Conservation (phyloP, 2,329 filamentous ascomycete species). For the Exophiala lecanii-corni region DNA sequence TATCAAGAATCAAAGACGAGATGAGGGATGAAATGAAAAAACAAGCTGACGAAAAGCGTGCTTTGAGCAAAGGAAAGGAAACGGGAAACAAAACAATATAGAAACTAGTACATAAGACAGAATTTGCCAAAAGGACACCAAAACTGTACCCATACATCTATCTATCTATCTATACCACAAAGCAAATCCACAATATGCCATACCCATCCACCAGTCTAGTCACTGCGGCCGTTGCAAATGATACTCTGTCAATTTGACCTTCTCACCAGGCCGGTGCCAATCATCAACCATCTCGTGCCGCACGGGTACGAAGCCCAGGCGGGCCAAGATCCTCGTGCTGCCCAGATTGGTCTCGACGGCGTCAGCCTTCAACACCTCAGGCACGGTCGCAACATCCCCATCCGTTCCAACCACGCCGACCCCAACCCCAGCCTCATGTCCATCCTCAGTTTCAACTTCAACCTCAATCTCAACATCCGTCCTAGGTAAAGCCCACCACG, state of each 20-base stretch:
- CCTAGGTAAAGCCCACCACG: constrained; percentile 50
- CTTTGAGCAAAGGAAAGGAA: background rate
- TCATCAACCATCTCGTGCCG: constrained; percentile 9
- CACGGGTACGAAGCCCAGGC: constrained; percentile 12
- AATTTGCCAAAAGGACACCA: too few species aligned
- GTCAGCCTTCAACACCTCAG: constrained; percentile 11
- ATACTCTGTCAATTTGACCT: constrained; percentile 6
- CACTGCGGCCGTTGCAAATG: constrained; percentile 8
- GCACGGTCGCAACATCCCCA: too few species aligned
- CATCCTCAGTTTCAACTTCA: background rate
- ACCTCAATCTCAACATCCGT: constrained; percentile 39
- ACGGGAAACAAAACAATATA: too few species aligned
- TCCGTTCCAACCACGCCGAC: too few species aligned
- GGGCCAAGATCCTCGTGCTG: constrained; percentile 15
- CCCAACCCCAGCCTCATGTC: background rate
- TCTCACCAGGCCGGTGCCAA: background rate
- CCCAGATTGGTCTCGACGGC: constrained; percentile 14
- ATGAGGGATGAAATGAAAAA: constrained; percentile 37
- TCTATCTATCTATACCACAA: too few species aligned
- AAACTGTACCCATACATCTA: too few species aligned
- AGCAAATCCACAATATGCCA: too few species aligned
- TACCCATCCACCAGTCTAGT: too few species aligned
- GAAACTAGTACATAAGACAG: too few species aligned
- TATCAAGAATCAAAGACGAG: constrained; percentile 49
- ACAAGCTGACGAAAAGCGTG: constrained; percentile 10